Evolutionary conservation across 2,329 filamentous ascomycete species (phyloP).

Genomic region (Cercospora sp.): DNA sequence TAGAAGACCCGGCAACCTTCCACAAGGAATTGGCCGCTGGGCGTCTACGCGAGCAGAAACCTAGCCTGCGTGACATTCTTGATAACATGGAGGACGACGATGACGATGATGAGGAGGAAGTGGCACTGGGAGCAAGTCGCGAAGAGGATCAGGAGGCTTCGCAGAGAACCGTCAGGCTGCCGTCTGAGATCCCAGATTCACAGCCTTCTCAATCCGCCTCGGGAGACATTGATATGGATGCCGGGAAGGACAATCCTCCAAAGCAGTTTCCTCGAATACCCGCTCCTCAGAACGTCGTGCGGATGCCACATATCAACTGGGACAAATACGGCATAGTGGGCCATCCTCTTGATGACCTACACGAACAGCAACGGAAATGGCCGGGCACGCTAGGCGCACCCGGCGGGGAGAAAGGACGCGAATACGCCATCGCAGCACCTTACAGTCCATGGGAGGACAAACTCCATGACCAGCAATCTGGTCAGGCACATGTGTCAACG

Average conservation of each 20-base stretch:
- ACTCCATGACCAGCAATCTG: conserved; percentile 18
- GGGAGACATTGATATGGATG: neutral
- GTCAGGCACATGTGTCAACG: conserved; percentile 3
- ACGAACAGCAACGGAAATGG: conserved; percentile 71
- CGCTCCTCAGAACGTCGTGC: conserved; percentile 75
- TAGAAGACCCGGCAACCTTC: conserved; percentile 71
- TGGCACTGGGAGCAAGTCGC: conserved; percentile 37
- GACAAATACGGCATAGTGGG: conserved; percentile 89
- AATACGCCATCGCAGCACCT: conserved; percentile 58
- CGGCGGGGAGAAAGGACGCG: conserved; percentile 38
- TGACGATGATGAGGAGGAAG: conserved; percentile 32
- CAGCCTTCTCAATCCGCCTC: conserved; percentile 11
- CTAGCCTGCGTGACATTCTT: conserved; percentile 37
- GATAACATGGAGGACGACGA: conserved; percentile 38
- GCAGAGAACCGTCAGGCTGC: conserved; percentile 5
- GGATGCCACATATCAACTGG: conserved; percentile 92
- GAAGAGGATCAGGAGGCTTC: conserved; percentile 31
- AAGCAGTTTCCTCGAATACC: conserved; percentile 65
- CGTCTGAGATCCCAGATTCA: conserved; percentile 31
- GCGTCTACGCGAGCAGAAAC: conserved; percentile 43
- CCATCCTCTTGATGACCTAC: conserved; percentile 77
- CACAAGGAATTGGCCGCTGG: conserved; percentile 66
- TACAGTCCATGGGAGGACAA: conserved; percentile 61
- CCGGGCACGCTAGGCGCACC: conserved; percentile 47
- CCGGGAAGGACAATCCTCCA: neutral